Percentiles rank a stretch among this genome's conserved stretches.
phyloP scores from a whole-genome alignment of 2,329 filamentous ascomycete genomes.

The Alternaria sp. region DNA sequence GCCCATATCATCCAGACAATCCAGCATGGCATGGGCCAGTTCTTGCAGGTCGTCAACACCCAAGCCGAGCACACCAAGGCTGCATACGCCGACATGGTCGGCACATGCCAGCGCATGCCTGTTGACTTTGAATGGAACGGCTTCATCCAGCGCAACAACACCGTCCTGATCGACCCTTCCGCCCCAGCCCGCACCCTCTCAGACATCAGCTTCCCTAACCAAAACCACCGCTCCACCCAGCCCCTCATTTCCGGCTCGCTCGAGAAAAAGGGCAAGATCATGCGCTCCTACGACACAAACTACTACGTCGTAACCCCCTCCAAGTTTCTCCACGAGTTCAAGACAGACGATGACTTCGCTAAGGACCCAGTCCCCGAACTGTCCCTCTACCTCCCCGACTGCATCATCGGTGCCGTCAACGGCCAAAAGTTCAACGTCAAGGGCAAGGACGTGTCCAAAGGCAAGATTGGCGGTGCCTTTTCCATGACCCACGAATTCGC shows the following conservation, averaged over 20 bases:
- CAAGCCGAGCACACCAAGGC: conserved; percentile 83
- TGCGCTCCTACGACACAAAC: conserved; percentile 78
- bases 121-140: conserved; percentile 90
- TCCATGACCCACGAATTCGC: conserved; percentile 79
- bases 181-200: conserved; percentile 77
- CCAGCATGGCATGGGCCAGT: conserved; percentile 82
- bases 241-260: conserved; percentile 86
- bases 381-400: conserved; percentile 91
- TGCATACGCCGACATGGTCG: conserved; percentile 85
- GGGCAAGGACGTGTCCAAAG: conserved; percentile 87
- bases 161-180: conserved; percentile 79
- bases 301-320: conserved; percentile 92
- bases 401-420: conserved; percentile 73
- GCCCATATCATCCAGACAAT: conserved; percentile 82
- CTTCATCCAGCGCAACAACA: conserved; percentile 75
- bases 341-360: conserved; percentile 79
- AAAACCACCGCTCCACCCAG: conserved; percentile 80
- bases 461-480: conserved; percentile 80
- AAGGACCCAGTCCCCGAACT: conserved; percentile 83
- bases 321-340: conserved; percentile 94
- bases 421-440: conserved; percentile 93
- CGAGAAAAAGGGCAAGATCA: conserved; percentile 89
- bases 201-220: conserved; percentile 84
- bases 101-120: conserved; percentile 77
- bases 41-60: conserved; percentile 79